Conservation (phyloP, 148 eudicot genomes). For the Cornus suecica region DNA sequence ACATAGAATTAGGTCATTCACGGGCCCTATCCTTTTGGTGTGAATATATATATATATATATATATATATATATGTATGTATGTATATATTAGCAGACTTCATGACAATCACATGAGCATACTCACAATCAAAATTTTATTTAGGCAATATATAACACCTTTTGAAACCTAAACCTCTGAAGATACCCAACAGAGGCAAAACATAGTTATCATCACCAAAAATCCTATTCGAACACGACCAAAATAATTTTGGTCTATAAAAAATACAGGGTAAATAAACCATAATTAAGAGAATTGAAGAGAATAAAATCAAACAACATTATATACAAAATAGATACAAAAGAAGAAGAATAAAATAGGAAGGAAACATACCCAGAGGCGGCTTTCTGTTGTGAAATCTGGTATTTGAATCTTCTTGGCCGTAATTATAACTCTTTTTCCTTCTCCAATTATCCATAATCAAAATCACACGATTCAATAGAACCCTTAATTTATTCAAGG, state of each 20-base stretch:
- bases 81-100: too few species aligned
- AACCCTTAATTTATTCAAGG: neutral
- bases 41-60: too few species aligned
- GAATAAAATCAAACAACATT: neutral
- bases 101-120: too few species aligned
- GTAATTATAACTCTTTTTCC: constrained; percentile 21
- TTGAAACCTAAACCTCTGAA: neutral
- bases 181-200: neutral
- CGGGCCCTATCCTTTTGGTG: too few species aligned
- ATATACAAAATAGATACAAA: constrained; percentile 6
- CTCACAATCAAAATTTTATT: too few species aligned
- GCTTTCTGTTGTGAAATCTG: constrained; percentile 32
- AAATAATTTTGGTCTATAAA: neutral
- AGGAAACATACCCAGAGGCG: constrained; percentile 29
- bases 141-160: neutral
- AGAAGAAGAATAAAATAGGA: neutral
- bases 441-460: constrained; percentile 29
- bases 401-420: constrained; percentile 21
- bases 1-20: too few species aligned
- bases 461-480: neutral
- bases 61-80: too few species aligned
- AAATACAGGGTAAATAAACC: neutral
- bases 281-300: neutral
- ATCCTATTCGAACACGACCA: neutral
- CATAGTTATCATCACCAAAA: neutral